Base-by-base conservation (phyloP, 345 rosid genomes). In the Alliaria petiolata region DNA sequence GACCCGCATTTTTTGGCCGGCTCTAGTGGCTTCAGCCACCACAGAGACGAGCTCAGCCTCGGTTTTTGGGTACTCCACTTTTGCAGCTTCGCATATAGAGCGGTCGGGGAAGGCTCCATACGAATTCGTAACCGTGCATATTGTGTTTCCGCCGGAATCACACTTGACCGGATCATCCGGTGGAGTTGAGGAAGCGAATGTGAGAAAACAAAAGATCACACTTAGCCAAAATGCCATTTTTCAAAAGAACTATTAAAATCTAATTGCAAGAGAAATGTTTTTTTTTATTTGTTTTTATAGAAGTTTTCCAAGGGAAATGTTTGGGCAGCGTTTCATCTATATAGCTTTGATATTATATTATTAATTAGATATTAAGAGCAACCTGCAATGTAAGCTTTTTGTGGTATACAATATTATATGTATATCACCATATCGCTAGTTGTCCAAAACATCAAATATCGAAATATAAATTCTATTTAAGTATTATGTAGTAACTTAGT, bases 71-170 rank as follows among this genome's bases (percentile, higher is more conserved):
- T 83, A 92, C 3, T 78, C 87, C 30, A 70, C 95, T 60, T 79
- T 74, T 4, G 83, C 82, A 0, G 87, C 98, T 19, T 71, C 43
- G 65, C 96, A 92, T 3, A 58, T 62, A 69, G 81, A 78, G 35
- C 93, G 81, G 52, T 89, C 96, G 0, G 98, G 86, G 73, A 92
- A 92, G 15, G 69, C 53, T 31, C 90, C 98, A 11, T 87, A 89
- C 8, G 92, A 83, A 69, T 92, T 89, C 1, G 95, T 85, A 73
- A 92, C 69, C 7, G 89, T 89, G 83, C 95, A 89, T 36, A 64
- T 66, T 1, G 75, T 81, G 67, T 77, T 76, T 3, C 58, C 66
- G n/a, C n/a, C n/a, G 16, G 82, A 62, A 8, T 65, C 44, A 54
- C 98, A 92, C 53, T 76, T 74, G 38, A 92, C 80, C 7, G 88